Conservation (phyloP, 805 yeast species). For the Yamadazyma philogaea region DNA sequence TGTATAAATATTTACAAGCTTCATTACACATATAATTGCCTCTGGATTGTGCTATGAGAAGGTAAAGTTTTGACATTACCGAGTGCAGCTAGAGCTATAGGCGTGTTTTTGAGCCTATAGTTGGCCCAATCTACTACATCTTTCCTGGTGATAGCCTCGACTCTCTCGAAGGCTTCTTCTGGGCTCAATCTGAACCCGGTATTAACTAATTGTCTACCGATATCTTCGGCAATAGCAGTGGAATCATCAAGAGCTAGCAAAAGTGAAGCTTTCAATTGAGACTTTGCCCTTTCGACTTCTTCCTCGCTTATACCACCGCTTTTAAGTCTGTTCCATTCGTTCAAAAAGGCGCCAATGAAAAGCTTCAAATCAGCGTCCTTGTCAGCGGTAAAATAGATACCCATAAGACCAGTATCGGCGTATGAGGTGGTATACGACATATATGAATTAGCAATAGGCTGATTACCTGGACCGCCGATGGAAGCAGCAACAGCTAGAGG, state of each 20-base stretch:
- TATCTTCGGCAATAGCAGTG: slow-evolving; percentile 95
- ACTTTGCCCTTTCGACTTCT: slow-evolving; percentile 91
- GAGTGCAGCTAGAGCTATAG: slow-evolving; percentile 85
- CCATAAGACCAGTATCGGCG: slow-evolving; percentile 98
- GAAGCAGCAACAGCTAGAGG: slow-evolving; percentile 71
- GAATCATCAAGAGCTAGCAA: slow-evolving; percentile 89
- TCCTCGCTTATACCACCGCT: slow-evolving; percentile 72
- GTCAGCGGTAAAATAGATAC: slow-evolving; percentile 87
- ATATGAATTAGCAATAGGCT: slow-evolving; percentile 85
- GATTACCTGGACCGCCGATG: slow-evolving; percentile 51
- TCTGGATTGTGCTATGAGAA: slow-evolving; percentile 53
- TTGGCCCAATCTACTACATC: slow-evolving; percentile 90
- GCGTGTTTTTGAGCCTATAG: slow-evolving; percentile 70
- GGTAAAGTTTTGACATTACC: slow-evolving; percentile 79
- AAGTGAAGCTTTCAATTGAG: slow-evolving; percentile 90
- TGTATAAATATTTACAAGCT: slow-evolving; percentile 15
- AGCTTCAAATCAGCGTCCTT: slow-evolving; percentile 61
- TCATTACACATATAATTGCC: slow-evolving; percentile 26
- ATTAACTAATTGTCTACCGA: slow-evolving; percentile 94
- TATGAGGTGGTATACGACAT: slow-evolving; percentile 97
- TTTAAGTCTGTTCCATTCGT: slow-evolving; percentile 87
- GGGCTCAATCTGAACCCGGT: slow-evolving; percentile 80
- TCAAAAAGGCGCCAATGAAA: slow-evolving; percentile 69
- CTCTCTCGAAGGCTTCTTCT: slow-evolving; percentile 69
- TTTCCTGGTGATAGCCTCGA: slow-evolving; percentile 70